Conservation (phyloP, 1,284 basidiomycete genomes). For the Agaricales sp. region DNA sequence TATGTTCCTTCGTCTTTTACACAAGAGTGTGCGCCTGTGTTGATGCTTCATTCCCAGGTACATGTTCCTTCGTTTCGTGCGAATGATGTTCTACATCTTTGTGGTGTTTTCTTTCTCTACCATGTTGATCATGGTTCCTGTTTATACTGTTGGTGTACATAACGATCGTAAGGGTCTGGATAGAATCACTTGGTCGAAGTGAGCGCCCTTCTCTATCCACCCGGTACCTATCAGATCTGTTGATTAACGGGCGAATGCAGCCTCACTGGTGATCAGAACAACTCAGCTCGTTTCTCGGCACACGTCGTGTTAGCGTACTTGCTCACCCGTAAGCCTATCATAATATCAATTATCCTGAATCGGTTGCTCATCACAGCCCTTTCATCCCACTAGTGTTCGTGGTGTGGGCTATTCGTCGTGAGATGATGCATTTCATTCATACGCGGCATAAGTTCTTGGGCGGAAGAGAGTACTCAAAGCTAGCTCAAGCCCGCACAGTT, state of each 20-base stretch:
- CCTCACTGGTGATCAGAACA: slow-evolving; percentile 24
- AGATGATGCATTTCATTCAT: slow-evolving; percentile 55
- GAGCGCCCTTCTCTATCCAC: slow-evolving; percentile 9
- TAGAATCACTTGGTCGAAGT: slow-evolving; percentile 40
- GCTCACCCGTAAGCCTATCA: slow-evolving; percentile 28
- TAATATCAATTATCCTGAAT: slow-evolving; percentile 3
- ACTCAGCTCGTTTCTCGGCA: slow-evolving; percentile 32
- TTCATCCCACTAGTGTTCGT: slow-evolving; percentile 42
- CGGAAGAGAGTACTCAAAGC: slow-evolving; percentile 46
- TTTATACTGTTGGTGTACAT: slow-evolving; percentile 41
- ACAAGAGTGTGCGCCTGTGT: slow-evolving; percentile 1
- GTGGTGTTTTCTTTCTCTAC: slow-evolving; percentile 61
- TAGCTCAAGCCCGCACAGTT: slow-evolving; percentile 69
- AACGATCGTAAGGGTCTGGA: slow-evolving; percentile 23
- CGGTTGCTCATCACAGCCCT: neutral
- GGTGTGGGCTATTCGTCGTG: slow-evolving; percentile 56
- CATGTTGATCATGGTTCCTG: slow-evolving; percentile 45
- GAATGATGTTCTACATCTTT: slow-evolving; percentile 14
- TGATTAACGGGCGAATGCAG: no score
- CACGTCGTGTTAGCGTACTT: slow-evolving; percentile 38
- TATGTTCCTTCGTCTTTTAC: slow-evolving; percentile 22
- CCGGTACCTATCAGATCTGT: no score
- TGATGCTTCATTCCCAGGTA: slow-evolving; percentile 19
- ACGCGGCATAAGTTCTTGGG: slow-evolving; percentile 65
- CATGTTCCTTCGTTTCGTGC: slow-evolving; percentile 37